A percentile compares a stretch with the other conserved stretches of the same genome.
Conservation (phyloP, 768 basidiomycete genomes). For the Dictyophora rubrovolvata region DNA sequence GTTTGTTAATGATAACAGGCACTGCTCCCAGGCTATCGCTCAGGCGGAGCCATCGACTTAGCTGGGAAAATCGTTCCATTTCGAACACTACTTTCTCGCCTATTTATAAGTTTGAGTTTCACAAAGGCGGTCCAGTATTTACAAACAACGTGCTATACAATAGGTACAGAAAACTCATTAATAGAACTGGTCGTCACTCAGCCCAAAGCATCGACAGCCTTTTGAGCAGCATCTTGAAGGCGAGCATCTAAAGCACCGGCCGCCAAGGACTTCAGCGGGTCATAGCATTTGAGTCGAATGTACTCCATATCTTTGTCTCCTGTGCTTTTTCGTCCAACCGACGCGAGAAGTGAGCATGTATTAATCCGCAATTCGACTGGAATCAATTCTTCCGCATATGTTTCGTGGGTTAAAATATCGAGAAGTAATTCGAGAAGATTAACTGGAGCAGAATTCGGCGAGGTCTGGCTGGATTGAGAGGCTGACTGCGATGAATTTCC, state of each 20-base stretch:
- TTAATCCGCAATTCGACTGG: conserved; percentile 69
- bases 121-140: background rate
- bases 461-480: conserved; percentile 24
- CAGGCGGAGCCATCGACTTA: background rate
- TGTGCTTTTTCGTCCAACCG: conserved; percentile 44
- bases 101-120: background rate
- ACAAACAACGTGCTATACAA: background rate
- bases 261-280: background rate
- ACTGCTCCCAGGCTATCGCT: background rate
- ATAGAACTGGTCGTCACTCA: background rate
- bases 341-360: conserved; percentile 60
- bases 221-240: conserved; percentile 1
- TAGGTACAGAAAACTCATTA: conserved; percentile 8
- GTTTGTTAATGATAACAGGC: background rate
- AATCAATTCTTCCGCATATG: conserved; percentile 23
- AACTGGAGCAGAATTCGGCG: conserved; percentile 38
- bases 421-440: conserved; percentile 60
- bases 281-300: background rate
- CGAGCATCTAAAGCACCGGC: background rate
- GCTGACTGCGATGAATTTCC: conserved; percentile 20
- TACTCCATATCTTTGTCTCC: conserved; percentile 27
- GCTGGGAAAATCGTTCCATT: background rate
- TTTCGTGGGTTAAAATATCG: conserved; percentile 42
- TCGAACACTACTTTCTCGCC: background rate
- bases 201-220: conserved; percentile 1